phyloP scores from a whole-genome alignment of 2,329 filamentous ascomycete species.

The Leptographium radiaticola region DNA sequence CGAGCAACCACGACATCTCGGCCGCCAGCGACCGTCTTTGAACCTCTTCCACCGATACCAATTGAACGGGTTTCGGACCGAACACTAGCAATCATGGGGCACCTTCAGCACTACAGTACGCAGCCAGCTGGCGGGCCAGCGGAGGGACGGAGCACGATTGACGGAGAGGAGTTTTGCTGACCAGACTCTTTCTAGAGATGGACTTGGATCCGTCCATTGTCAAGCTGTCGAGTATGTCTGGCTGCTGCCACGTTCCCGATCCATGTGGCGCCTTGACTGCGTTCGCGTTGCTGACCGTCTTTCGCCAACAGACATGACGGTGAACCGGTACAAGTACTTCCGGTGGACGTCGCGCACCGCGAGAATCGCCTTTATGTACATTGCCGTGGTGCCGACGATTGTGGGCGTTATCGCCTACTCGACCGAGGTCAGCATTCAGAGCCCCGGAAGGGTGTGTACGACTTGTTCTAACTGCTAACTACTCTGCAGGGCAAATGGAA shows the following conservation, averaged over 20 bases:
- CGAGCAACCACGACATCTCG: not conserved
- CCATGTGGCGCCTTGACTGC: conserved; percentile 2
- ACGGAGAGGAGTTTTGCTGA: conserved; percentile 15
- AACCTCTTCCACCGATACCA: not conserved
- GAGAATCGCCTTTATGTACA: conserved; percentile 65
- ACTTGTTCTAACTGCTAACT: not conserved
- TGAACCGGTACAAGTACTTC: conserved; percentile 88
- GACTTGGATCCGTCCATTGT: conserved; percentile 33
- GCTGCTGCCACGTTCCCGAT: not conserved
- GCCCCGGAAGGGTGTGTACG: not conserved
- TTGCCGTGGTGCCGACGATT: conserved; percentile 56
- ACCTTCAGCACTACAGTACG: conserved; percentile 30
- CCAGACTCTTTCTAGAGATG: conserved; percentile 22
- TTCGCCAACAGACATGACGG: conserved; percentile 55
- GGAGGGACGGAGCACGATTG: not conserved
- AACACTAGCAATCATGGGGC: conserved; percentile 25
- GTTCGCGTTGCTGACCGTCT: not conserved
- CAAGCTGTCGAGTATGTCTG: conserved; percentile 29
- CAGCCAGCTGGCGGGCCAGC: not conserved
- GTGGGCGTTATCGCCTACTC: conserved; percentile 62
- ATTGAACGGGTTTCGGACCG: conserved; percentile 4
- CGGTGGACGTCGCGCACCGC: conserved; percentile 81
- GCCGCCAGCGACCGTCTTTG: not conserved
- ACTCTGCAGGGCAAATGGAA: conserved; percentile 82
- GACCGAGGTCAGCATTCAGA: conserved; percentile 62